Conservation (phyloP, 306 rosid genomes). For the Gynostemma pentaphyllum region DNA sequence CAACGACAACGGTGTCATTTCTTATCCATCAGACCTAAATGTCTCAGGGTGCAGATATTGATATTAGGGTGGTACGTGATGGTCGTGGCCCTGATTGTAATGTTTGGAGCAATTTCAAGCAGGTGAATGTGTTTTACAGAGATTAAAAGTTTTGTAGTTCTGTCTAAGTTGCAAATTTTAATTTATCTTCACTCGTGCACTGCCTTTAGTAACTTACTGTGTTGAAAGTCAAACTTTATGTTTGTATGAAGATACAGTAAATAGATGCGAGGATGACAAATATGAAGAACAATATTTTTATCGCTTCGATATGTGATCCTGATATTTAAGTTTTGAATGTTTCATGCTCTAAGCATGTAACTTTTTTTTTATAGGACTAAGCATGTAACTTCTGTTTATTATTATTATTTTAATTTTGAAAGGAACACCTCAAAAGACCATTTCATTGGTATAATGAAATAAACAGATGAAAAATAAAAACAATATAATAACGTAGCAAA, state of each 20-base stretch:
- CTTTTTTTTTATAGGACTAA: not conserved
- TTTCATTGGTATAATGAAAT: too few relatives aligned
- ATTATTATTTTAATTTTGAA: too few relatives aligned
- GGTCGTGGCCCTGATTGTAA: constrained; percentile 97
- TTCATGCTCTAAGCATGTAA: not conserved
- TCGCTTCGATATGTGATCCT: not conserved
- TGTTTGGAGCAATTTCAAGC: constrained; percentile 97
- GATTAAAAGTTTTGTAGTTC: constrained; percentile 4
- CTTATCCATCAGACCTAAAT: constrained; percentile 20
- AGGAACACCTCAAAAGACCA: too few relatives aligned
- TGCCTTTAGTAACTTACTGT: not conserved
- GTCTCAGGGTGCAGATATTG: constrained; percentile 96
- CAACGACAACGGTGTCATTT: too few relatives aligned
- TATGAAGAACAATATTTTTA: not conserved
- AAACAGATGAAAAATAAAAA: too few relatives aligned
- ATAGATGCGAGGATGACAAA: not conserved
- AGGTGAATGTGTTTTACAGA: constrained; percentile 36
- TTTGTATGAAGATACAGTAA: not conserved
- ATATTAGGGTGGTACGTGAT: constrained; percentile 93
- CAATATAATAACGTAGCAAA: too few relatives aligned
- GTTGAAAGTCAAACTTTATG: not conserved
- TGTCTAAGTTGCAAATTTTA: not conserved
- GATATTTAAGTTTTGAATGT: not conserved
- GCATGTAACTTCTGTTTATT: not conserved
- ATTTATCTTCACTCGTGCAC: not conserved